Evolutionary conservation across 2,329 filamentous ascomycete species (phyloP).

Genomic region (Penicillium sp.): DNA sequence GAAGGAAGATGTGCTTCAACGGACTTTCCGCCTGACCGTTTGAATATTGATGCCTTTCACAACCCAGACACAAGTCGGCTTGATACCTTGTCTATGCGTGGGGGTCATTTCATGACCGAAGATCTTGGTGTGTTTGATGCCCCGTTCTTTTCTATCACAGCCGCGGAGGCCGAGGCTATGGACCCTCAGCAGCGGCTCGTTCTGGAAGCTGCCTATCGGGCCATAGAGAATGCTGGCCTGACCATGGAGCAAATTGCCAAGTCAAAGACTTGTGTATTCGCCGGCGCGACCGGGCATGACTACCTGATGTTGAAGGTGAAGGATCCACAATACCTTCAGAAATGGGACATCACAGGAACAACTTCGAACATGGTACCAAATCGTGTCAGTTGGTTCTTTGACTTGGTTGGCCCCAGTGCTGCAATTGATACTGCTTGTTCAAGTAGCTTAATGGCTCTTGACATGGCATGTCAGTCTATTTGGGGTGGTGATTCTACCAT

Average conservation of each 20-base stretch:
- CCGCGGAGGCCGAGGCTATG: slow-evolving; percentile 29
- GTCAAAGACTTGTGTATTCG: slow-evolving; percentile 36
- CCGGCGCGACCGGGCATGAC: slow-evolving; percentile 33
- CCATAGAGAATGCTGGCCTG: slow-evolving; percentile 30
- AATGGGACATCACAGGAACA: slow-evolving; percentile 29
- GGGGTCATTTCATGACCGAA: slow-evolving; percentile 25
- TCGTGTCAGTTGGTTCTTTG: slow-evolving; percentile 30
- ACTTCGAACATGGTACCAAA: slow-evolving; percentile 34
- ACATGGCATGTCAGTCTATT: slow-evolving; percentile 19
- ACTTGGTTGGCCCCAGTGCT: slow-evolving; percentile 32
- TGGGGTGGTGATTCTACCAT: slow-evolving; percentile 7
- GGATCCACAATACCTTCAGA: slow-evolving; percentile 21
- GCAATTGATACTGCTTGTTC: slow-evolving; percentile 34
- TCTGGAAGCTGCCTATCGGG: slow-evolving; percentile 32
- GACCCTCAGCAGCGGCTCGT: slow-evolving; percentile 36
- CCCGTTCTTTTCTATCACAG: slow-evolving; percentile 32
- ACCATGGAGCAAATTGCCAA: slow-evolving; percentile 30
- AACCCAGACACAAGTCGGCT: slow-evolving; percentile 20
- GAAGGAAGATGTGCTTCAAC: slow-evolving; percentile 19
- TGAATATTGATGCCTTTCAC: slow-evolving; percentile 28
- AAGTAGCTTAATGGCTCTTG: slow-evolving; percentile 26
- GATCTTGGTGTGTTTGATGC: slow-evolving; percentile 34
- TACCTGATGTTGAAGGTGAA: slow-evolving; percentile 26
- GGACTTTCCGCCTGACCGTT: slow-evolving; percentile 26
- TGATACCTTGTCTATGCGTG: slow-evolving; percentile 9